These are phyloP conservation scores for Dictyostelium capitatum DNA, from an alignment of 78 protist species.

Conservation along the genomic window DNA sequence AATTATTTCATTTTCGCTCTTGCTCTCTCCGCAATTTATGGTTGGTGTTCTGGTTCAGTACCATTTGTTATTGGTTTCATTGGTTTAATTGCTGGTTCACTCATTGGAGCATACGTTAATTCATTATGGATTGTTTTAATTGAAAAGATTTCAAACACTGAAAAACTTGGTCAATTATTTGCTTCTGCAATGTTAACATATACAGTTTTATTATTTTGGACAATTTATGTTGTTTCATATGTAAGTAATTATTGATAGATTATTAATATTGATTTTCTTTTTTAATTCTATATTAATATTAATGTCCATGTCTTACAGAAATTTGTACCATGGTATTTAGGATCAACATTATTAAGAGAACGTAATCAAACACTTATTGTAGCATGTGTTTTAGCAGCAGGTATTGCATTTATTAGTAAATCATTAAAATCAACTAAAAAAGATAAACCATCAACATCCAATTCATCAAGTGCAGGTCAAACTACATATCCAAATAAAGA, in stretches of 20 bases:
- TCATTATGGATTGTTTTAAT: constrained; percentile 58
- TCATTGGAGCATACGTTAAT: neutral
- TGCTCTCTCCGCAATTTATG: constrained; percentile 9
- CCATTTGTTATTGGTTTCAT: constrained; percentile 46
- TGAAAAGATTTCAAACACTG: constrained; percentile 35
- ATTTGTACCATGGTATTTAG: constrained; percentile 81
- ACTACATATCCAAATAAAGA: constrained; percentile 41
- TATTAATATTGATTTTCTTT: neutral
- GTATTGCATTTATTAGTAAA: constrained; percentile 14
- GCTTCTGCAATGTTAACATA: constrained; percentile 41
- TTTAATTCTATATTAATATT: neutral
- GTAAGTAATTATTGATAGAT: constrained; percentile 17
- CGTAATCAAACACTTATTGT: constrained; percentile 73
- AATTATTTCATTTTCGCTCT: constrained; percentile 29
- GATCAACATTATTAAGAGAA: constrained; percentile 70
- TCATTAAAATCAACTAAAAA: neutral
- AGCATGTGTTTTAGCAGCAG: constrained; percentile 31
- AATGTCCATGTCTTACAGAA: neutral
- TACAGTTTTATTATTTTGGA: constrained; percentile 65
- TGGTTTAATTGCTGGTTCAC: constrained; percentile 35
- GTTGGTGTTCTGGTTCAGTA: constrained; percentile 74
- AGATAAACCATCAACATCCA: neutral
- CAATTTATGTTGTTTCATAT: constrained; percentile 76
- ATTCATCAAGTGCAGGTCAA: neutral
- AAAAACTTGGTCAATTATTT: constrained; percentile 8